Base-by-base conservation (phyloP, 768 basidiomycete genomes). In the Cyclocybe aegerita region DNA sequence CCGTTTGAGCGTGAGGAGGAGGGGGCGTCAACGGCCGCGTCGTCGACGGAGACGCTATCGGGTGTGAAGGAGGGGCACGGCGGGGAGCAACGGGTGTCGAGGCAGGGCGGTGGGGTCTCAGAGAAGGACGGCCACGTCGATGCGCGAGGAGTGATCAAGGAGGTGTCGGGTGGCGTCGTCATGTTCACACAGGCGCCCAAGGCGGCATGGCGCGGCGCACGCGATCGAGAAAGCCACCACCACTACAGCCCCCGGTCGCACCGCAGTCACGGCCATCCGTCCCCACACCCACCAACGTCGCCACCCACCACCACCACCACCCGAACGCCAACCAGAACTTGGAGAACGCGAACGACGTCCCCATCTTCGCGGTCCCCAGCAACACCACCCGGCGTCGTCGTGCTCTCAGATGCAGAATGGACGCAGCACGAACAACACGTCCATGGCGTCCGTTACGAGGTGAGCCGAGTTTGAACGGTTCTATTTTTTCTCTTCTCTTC, bases 101-200 rank as follows among this genome's bases (percentile, higher is more conserved):
- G 23, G 23, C 23, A 23, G 23, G 23, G 23, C 23, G 23, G 23
- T 4, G 23, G 23, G 38, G 38, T 52, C 9, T 46, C 47, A 4
- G 60, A 59, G 52, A 63, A 61, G 60, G 53, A 56, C 33, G 52
- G 58, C 41, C 52, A 60, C 34, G 50, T 58, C 12, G 60, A 59
- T 32, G 58, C 59, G 34, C 53, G 56, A 49, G 60, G 60, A 30
- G 49, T 62, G 35, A 48, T 58, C 40, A 65, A 65, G 42, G 59
- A 62, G 50, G 63, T 65, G 12, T 62, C 61, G 23, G 63, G 61
- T n/a, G 63, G 63, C 10, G 54, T 65, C 43, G 63, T 65, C 43
- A 58, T 61, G 36, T 65, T 59, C 54, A 62, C 63, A 17, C 54
- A 61, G 37, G 53, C 50, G 11, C 58, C 56, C 1, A 42, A 52